A percentile compares a stretch with the other conserved stretches of the same genome.
These are phyloP conservation scores for Moricandia arvensis DNA, from an alignment of 345 rosid genomes.

Conservation along the genomic window DNA sequence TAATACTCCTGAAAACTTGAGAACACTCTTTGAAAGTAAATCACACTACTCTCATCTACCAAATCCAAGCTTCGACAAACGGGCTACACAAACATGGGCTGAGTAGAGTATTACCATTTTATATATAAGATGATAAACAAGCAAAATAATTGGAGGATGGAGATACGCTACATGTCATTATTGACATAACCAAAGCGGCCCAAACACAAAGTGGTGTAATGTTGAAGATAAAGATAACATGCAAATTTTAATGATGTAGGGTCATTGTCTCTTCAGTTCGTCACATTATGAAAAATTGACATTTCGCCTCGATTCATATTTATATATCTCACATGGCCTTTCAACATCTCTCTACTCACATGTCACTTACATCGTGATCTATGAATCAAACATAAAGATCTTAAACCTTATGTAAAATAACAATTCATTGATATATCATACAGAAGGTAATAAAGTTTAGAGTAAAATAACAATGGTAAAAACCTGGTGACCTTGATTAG, in stretches of 20 bases:
- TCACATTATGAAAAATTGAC: conserved; percentile 17
- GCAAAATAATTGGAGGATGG: too few species aligned
- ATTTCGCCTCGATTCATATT: conserved; percentile 20
- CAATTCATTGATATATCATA: background rate
- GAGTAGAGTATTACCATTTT: background rate
- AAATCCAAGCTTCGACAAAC: background rate
- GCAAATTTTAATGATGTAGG: conserved; percentile 21
- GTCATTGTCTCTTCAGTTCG: conserved; percentile 34
- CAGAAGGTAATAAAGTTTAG: background rate
- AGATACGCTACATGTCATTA: conserved; percentile 24
- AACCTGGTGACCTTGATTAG: background rate
- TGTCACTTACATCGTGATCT: conserved; percentile 23
- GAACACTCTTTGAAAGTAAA: background rate
- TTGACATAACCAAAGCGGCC: conserved; percentile 20
- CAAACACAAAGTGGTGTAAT: conserved; percentile 11
- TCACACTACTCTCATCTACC: background rate
- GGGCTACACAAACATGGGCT: background rate
- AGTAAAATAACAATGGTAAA: background rate
- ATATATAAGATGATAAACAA: too few species aligned
- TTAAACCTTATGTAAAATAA: background rate
- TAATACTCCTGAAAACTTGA: background rate
- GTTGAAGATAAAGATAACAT: conserved; percentile 24
- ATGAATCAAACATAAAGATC: conserved; percentile 1
- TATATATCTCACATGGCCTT: conserved; percentile 34
- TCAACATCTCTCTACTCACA: conserved; percentile 31